A percentile compares a stretch with the other conserved stretches of the same genome.
phyloP scores from a whole-genome alignment of 2,329 filamentous ascomycete species.

The Talaromyces funiculosus region DNA sequence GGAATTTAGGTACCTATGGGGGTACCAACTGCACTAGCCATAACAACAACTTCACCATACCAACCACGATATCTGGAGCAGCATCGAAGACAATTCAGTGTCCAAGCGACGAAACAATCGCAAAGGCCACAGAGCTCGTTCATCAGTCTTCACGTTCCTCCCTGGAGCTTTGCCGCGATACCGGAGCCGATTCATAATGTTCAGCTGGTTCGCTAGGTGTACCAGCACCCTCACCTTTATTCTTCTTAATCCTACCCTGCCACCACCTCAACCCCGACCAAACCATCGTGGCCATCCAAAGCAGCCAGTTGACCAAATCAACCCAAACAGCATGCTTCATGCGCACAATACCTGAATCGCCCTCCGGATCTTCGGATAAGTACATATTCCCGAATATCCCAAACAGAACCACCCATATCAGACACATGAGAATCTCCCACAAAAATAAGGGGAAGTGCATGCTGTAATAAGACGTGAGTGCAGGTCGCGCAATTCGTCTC shows the following conservation, averaged over 20 bases:
- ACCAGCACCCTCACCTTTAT: neutral
- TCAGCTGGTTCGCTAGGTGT: neutral
- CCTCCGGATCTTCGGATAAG: slow-evolving; percentile 61
- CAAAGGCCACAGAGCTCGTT: neutral
- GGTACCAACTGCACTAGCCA: neutral
- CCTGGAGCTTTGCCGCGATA: neutral
- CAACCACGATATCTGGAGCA: no score
- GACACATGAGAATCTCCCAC: slow-evolving; percentile 67
- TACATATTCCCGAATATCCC: slow-evolving; percentile 79
- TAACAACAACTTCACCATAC: no score
- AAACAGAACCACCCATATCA: slow-evolving; percentile 77
- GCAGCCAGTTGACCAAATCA: slow-evolving; percentile 64
- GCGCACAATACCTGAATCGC: slow-evolving; percentile 57
- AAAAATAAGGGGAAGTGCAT: slow-evolving; percentile 46
- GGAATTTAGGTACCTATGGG: neutral
- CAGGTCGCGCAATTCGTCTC: slow-evolving; percentile 15
- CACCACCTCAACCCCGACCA: slow-evolving; percentile 32
- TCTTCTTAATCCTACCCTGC: neutral
- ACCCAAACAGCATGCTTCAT: slow-evolving; percentile 90
- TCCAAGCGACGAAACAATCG: neutral
- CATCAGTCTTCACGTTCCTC: neutral
- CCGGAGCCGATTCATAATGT: neutral
- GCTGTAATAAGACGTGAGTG: slow-evolving; percentile 23
- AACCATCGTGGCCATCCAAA: slow-evolving; percentile 64
- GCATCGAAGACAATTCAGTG: no score